phyloP scores from a whole-genome alignment of 139 green algal species.

The Chlorokybus atmophyticus region DNA sequence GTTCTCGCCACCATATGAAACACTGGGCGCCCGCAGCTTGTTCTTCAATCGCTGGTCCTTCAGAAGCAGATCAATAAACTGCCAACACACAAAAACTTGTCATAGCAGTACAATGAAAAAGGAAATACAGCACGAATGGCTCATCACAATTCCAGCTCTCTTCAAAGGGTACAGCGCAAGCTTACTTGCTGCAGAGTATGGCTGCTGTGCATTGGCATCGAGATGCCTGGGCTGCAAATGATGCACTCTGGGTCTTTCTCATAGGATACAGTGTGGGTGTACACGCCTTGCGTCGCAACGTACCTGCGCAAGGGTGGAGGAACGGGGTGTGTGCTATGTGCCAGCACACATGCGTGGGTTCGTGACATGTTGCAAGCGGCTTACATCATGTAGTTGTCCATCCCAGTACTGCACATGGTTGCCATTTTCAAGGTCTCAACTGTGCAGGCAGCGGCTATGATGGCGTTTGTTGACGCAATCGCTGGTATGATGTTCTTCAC shows the following conservation, averaged over 20 bases:
- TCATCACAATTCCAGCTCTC: too few species aligned
- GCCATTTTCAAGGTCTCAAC: conserved; percentile 91
- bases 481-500: conserved; percentile 99
- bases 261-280: conserved; percentile 85
- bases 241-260: conserved; percentile 70
- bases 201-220: conserved; percentile 35
- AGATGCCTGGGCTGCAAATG: conserved; percentile 76
- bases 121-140: background rate
- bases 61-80: conserved; percentile 67
- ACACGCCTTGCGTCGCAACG: conserved; percentile 77
- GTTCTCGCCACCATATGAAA: conserved; percentile 56
- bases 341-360: too few species aligned
- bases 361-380: too few species aligned
- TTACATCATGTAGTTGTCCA: conserved; percentile 96
- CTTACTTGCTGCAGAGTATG: conserved; percentile 18
- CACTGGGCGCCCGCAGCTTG: conserved; percentile 53
- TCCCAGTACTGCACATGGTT: conserved; percentile 55
- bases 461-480: conserved; percentile 96
- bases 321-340: too few species aligned
- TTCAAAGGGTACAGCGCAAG: too few species aligned
- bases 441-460: conserved; percentile 77
- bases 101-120: background rate
- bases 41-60: conserved; percentile 39
- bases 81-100: conserved; percentile 3
- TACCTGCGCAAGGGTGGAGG: conserved; percentile 58